Evolutionary conservation across 1,139 yeast species (phyloP).

Genomic region (Zygosaccharomyces sapae): DNA sequence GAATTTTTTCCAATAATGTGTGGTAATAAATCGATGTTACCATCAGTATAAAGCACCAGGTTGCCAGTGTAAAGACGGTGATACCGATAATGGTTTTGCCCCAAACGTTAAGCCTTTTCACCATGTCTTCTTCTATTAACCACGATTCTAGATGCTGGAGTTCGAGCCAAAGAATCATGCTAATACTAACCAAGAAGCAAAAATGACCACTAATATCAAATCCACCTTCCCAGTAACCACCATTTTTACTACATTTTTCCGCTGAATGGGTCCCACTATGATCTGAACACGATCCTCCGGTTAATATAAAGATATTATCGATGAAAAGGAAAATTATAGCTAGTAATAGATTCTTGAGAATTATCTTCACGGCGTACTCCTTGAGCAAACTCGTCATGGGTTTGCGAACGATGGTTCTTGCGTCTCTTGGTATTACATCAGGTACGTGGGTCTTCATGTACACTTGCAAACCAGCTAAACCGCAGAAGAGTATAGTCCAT

Average conservation of each 20-base stretch:
- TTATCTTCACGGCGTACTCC: constrained; percentile 28
- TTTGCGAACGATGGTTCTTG: constrained; percentile 4
- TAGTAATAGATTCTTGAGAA: constrained; percentile 27
- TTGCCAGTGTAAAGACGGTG: constrained; percentile 22
- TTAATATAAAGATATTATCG: constrained; percentile 35
- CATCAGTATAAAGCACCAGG: constrained; percentile 47
- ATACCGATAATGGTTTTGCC: constrained; percentile 12
- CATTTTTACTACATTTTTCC: constrained; percentile 25
- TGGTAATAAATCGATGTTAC: constrained; percentile 63
- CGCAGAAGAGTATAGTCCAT: constrained; percentile 32
- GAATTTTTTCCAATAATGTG: constrained; percentile 50
- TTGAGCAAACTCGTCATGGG: constrained; percentile 14
- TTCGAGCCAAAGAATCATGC: constrained; percentile 44
- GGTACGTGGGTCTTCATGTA: constrained; percentile 11
- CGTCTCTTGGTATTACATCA: constrained; percentile 18
- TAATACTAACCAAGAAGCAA: constrained; percentile 48
- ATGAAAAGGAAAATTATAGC: constrained; percentile 31
- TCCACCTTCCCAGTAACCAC: constrained; percentile 51
- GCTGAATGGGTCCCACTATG: constrained; percentile 24
- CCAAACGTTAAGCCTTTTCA: constrained; percentile 9
- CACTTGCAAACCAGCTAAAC: constrained; percentile 19
- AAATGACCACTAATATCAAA: constrained; percentile 66
- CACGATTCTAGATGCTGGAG: constrained; percentile 22
- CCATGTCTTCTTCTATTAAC: constrained; percentile 17
- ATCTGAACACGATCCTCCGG: constrained; percentile 38